These are phyloP conservation scores for Histomonas meleagridis DNA, from an alignment of 208 protist genomes.

Conservation along the genomic window DNA sequence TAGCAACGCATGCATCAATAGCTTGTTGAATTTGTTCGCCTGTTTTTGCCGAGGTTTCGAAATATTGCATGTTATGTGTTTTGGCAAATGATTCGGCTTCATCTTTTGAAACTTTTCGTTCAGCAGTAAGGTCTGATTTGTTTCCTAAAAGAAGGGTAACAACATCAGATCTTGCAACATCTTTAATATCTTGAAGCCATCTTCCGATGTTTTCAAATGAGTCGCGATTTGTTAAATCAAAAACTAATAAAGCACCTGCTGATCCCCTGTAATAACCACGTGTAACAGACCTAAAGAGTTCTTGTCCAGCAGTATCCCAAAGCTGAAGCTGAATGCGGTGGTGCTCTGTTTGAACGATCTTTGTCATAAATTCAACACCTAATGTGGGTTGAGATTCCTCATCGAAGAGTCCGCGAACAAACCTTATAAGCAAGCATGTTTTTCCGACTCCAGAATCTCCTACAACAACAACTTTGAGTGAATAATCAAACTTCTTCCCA, in stretches of 20 bases:
- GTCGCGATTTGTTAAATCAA: neutral
- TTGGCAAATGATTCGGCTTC: slow-evolving; percentile 49
- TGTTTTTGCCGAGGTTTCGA: slow-evolving; percentile 93
- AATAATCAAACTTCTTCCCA: slow-evolving; percentile 5
- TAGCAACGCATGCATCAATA: slow-evolving; percentile 20
- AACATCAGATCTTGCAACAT: neutral
- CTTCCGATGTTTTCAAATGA: slow-evolving; percentile 1
- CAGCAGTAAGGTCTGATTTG: slow-evolving; percentile 61
- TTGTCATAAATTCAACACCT: slow-evolving; percentile 25
- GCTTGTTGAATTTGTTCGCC: slow-evolving; percentile 90
- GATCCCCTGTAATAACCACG: slow-evolving; percentile 10
- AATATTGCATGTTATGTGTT: slow-evolving; percentile 69
- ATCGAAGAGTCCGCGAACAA: neutral
- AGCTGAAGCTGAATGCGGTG: slow-evolving; percentile 21
- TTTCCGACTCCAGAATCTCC: slow-evolving; percentile 24
- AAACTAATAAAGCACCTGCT: neutral
- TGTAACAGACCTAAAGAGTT: neutral
- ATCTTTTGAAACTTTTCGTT: slow-evolving; percentile 37
- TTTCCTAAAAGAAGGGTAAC: neutral
- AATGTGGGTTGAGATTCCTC: neutral
- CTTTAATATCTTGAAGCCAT: neutral
- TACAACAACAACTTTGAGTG: neutral
- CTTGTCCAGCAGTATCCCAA: slow-evolving; percentile 28
- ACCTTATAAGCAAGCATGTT: neutral
- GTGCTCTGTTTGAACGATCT: neutral